Evolutionary conservation across 192 early-diverging fungal species (phyloP), one percentile per base, ranked within the genome.

Genomic region (Coemansia biformis): DNA sequence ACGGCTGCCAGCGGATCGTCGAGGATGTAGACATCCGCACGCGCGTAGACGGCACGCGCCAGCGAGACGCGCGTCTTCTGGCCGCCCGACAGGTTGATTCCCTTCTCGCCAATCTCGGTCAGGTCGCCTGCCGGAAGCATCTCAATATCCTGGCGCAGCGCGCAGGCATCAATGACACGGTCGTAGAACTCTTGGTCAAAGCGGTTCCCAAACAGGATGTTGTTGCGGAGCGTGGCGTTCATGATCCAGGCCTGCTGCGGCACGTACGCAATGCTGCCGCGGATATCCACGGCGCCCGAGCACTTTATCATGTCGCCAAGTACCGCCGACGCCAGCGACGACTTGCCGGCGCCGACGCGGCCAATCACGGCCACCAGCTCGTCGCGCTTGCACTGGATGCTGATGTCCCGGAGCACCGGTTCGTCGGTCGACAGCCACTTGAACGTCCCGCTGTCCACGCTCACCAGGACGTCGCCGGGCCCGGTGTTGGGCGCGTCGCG

Each of bases 1-100:
- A 84, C 80, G 16, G 87, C 85, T 26, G 84, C 67, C 33, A 87
- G 66, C n/a, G 84, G 82, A 36, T 90, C 86, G 46, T 88, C 87
- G 15, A 89, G 57, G 1, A 87, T 62, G 31, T 79, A 78, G 0
- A 86, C 58, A 31, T 88, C 83, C 8, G 81, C 79, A 10, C 82
- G 66, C 21, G 75, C 40, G 43, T 85, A 86, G n/a, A 82, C 73
- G 1, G 83, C 83, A 32, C 87, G 68, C 0, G 86, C 86, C 12
- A 85, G 54, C 6, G 79, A 76, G 13, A 89, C 76, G 26, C 86
- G 76, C 4, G 82, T 78, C 54, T 79, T 81, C 31, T 84, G 81
- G 39, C 82, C 82, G 29, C 82, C 82, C 17, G 73, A 77, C 34
- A 84, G 53, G 13, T 75, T 82, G 38, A 84, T 79, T 11, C 83